These are phyloP conservation scores for Russula olivacea DNA, from an alignment of 768 basidiomycete species.

Conservation along the genomic window DNA sequence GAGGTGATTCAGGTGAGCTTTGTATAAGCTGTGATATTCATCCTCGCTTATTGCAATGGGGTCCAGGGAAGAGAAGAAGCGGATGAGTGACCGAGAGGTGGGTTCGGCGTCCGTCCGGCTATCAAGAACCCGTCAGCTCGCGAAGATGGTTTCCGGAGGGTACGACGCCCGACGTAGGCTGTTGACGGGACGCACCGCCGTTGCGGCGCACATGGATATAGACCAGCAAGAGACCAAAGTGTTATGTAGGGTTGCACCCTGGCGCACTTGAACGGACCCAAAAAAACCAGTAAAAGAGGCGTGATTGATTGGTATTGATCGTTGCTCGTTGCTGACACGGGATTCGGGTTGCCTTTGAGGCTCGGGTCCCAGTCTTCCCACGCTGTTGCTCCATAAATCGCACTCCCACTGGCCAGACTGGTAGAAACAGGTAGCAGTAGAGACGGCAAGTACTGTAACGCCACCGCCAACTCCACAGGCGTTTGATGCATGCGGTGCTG, in stretches of 20 bases:
- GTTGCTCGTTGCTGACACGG: not conserved
- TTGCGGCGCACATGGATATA: constrained; percentile 12
- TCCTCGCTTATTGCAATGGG: constrained; percentile 8
- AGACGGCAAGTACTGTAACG: constrained; percentile 6
- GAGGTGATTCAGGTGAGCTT: not conserved
- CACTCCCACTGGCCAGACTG: not conserved
- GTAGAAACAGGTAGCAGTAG: constrained; percentile 5
- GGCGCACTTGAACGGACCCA: too few relatives aligned
- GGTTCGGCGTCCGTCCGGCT: not conserved
- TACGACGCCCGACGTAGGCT: not conserved
- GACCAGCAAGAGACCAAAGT: constrained; percentile 7
- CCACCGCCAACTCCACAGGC: constrained; percentile 31
- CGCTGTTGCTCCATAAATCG: constrained; percentile 9
- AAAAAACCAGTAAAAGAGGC: too few relatives aligned
- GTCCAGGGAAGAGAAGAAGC: constrained; percentile 11
- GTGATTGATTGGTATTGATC: too few relatives aligned
- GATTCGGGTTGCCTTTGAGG: not conserved
- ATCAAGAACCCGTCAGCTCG: not conserved
- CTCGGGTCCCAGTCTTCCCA: constrained; percentile 12
- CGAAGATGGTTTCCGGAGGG: not conserved
- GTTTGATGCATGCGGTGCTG: constrained; percentile 60
- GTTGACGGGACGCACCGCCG: not conserved
- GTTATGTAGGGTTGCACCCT: too few relatives aligned
- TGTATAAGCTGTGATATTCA: constrained; percentile 5
- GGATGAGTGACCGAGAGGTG: not conserved